These are phyloP conservation scores for Calocera viscosa DNA, from an alignment of 768 basidiomycete species.

Conservation along the genomic window DNA sequence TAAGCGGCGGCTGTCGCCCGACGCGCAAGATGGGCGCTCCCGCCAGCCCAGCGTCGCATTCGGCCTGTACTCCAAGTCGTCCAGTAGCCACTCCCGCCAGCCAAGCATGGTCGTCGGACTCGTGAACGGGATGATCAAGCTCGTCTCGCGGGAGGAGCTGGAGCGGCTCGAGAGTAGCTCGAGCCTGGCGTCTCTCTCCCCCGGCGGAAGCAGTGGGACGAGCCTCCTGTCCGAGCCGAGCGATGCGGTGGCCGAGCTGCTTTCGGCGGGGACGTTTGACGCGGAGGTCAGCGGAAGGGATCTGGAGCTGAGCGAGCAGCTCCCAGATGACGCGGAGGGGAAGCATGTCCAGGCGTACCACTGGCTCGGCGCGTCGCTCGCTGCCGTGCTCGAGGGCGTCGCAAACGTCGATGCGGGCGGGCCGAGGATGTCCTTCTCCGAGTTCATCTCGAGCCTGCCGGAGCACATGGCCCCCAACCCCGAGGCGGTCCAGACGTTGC, in stretches of 20 bases:
- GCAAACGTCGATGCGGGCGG: neutral
- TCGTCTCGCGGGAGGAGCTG: neutral
- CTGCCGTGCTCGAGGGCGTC: neutral
- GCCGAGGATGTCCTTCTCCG: neutral
- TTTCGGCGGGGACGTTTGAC: neutral
- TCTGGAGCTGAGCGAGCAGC: neutral
- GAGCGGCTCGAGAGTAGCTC: neutral
- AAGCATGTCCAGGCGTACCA: neutral
- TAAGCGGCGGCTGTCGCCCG: neutral
- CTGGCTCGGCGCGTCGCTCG: neutral
- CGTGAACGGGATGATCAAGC: neutral
- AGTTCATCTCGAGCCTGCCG: neutral
- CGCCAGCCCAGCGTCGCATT: neutral
- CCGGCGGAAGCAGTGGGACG: neutral
- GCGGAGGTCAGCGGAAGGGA: neutral
- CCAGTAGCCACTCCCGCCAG: neutral
- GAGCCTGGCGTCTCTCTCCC: neutral
- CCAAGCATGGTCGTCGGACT: conserved; percentile 6
- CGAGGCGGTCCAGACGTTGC: neutral
- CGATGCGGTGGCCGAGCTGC: neutral
- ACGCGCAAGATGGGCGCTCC: neutral
- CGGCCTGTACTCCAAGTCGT: neutral
- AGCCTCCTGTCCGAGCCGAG: neutral
- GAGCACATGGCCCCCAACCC: neutral
- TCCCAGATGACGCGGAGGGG: neutral